phyloP scores from a whole-genome alignment of 2,329 filamentous ascomycete species.

The Neonectria hederae region DNA sequence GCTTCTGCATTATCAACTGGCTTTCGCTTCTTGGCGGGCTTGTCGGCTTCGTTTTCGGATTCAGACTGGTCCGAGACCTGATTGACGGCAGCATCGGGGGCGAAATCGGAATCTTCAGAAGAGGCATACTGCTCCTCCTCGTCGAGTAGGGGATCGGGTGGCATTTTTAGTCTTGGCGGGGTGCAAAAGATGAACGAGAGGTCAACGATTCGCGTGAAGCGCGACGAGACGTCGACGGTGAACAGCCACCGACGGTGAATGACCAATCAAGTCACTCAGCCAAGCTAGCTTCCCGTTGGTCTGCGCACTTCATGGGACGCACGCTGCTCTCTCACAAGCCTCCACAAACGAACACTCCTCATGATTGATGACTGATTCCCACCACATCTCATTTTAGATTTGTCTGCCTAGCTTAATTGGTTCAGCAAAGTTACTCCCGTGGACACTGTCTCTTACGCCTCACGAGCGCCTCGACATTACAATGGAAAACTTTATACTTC shows the following conservation, averaged over 20 bases:
- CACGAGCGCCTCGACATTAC: background rate
- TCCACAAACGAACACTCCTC: too few relatives aligned
- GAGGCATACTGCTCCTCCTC: slow-evolving; percentile 71
- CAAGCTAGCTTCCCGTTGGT: background rate
- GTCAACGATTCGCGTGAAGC: slow-evolving; percentile 10
- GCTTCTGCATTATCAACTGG: slow-evolving; percentile 33
- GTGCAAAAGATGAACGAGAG: slow-evolving; percentile 5
- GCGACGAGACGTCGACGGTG: slow-evolving; percentile 18
- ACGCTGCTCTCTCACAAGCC: background rate
- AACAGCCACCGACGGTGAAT: slow-evolving; percentile 19
- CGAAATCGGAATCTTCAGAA: slow-evolving; percentile 79
- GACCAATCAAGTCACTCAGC: slow-evolving; percentile 30
- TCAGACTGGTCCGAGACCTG: slow-evolving; percentile 62
- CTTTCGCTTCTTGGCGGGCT: slow-evolving; percentile 40
- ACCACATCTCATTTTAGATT: background rate
- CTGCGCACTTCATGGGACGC: background rate
- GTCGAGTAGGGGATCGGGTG: slow-evolving; percentile 52
- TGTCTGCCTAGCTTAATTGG: background rate
- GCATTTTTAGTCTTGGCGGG: slow-evolving; percentile 49
- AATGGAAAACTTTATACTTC: background rate
- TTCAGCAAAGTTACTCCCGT: background rate
- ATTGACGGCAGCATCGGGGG: slow-evolving; percentile 64
- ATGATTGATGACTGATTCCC: background rate
- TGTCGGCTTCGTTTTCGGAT: slow-evolving; percentile 53
- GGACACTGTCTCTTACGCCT: background rate